Evolutionary conservation across 495 filamentous ascomycete genomes (phyloP).

Genomic region (Astrocystis sublimbata): DNA sequence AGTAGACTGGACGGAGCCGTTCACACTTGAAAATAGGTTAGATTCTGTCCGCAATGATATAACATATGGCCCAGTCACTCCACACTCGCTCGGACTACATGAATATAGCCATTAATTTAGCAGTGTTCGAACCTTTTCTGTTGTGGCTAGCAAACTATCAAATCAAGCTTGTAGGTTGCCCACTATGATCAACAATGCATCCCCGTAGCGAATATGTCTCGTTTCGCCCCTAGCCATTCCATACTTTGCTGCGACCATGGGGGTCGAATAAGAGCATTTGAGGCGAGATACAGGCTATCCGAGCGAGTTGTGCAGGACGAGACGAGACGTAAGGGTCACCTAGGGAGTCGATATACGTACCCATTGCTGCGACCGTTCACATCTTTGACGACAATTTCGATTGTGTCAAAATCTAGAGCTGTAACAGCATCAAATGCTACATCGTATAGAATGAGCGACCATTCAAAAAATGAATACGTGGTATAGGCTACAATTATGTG

Average conservation of each 20-base stretch:
- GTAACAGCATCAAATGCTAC: slow-evolving; percentile 97
- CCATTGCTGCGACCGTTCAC: slow-evolving; percentile 90
- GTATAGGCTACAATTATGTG: slow-evolving; percentile 71
- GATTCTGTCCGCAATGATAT: slow-evolving; percentile 13
- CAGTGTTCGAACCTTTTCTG: background rate
- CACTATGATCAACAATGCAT: slow-evolving; percentile 1
- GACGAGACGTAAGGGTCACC: slow-evolving; percentile 57
- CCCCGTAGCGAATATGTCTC: background rate
- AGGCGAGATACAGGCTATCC: background rate
- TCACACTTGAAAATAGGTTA: slow-evolving; percentile 50
- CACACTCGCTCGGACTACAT: slow-evolving; percentile 35
- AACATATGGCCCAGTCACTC: background rate
- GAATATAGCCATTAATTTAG: background rate
- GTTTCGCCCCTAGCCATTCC: background rate
- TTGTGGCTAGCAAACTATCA: background rate
- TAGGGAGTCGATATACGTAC: slow-evolving; percentile 98
- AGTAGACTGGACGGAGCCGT: slow-evolving; percentile 66
- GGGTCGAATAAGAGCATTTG: background rate
- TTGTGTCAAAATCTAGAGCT: slow-evolving; percentile 86
- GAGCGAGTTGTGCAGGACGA: slow-evolving; percentile 29
- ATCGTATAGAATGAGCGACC: slow-evolving; percentile 91
- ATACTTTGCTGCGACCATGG: background rate
- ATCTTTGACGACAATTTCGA: slow-evolving; percentile 89
- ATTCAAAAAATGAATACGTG: slow-evolving; percentile 98
- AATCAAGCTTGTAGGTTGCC: background rate